phyloP scores from a whole-genome alignment of 2,329 filamentous ascomycete genomes.

The Trichoderma pleuroti region DNA sequence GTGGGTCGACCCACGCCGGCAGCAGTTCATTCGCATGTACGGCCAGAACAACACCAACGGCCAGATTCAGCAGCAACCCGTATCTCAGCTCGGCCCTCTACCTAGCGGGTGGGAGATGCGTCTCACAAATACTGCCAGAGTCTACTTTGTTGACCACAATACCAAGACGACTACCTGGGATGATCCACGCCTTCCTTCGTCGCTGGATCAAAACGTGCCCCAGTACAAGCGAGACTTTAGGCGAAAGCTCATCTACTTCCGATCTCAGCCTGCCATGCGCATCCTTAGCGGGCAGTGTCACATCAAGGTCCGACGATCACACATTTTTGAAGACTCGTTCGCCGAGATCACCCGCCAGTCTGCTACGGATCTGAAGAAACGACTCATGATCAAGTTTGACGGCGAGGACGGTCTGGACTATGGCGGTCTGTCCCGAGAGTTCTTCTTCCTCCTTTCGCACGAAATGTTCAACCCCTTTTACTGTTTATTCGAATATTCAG shows the following conservation, averaged over 20 bases:
- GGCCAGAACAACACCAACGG: constrained; percentile 82
- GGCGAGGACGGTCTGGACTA: constrained; percentile 98
- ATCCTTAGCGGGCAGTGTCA: constrained; percentile 96
- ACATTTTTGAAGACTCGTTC: constrained; percentile 99
- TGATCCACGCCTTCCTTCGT: constrained; percentile 90
- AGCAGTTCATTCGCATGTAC: constrained; percentile 99
- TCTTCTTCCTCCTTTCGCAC: constrained; percentile 98
- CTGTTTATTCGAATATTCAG: constrained; percentile 98
- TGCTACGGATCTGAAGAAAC: constrained; percentile 93
- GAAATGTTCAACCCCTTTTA: constrained; percentile 99
- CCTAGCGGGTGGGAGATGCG: constrained; percentile 99
- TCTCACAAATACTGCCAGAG: constrained; percentile 92
- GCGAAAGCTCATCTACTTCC: constrained; percentile 97
- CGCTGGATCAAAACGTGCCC: constrained; percentile 94
- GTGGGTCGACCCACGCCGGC: constrained; percentile 94
- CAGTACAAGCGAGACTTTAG: constrained; percentile 99
- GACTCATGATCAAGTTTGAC: constrained; percentile 99
- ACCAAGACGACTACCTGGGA: constrained; percentile 99
- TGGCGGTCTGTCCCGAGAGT: constrained; percentile 94
- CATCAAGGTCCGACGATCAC: constrained; percentile 92
- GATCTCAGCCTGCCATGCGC: constrained; percentile 91
- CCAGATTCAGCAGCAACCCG: constrained; percentile 92
- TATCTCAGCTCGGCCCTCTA: constrained; percentile 90
- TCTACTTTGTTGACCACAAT: constrained; percentile 99
- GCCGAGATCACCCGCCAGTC: constrained; percentile 97